A percentile compares a stretch with the other conserved stretches of the same genome.
phyloP scores from a whole-genome alignment of 768 basidiomycete species.

The Candolleomyces efflorescens region DNA sequence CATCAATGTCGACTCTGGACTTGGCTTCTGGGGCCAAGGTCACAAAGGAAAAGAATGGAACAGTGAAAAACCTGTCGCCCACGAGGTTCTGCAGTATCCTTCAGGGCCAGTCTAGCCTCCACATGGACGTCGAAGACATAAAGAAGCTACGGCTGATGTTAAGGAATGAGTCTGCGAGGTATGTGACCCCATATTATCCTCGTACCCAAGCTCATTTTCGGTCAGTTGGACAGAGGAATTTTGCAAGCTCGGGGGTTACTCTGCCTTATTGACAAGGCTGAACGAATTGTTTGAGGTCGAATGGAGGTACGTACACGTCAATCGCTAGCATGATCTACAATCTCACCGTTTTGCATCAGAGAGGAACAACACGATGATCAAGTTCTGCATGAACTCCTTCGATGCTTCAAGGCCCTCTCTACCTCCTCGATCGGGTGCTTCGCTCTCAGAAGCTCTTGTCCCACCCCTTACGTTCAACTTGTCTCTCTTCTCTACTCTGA shows the following conservation, averaged over 20 bases:
- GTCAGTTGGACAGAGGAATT: slow-evolving; percentile 89
- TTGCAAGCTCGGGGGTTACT: slow-evolving; percentile 79
- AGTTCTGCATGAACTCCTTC: slow-evolving; percentile 83
- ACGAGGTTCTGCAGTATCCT: slow-evolving; percentile 66
- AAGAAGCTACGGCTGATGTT: slow-evolving; percentile 86
- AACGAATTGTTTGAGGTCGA: slow-evolving; percentile 93
- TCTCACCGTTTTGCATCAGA: slow-evolving; percentile 33
- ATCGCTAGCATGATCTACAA: not conserved
- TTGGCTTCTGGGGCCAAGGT: slow-evolving; percentile 31
- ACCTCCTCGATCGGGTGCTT: slow-evolving; percentile 87
- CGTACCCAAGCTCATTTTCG: not conserved
- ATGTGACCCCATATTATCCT: slow-evolving; percentile 13
- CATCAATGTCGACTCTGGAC: slow-evolving; percentile 40
- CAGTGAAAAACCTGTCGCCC: slow-evolving; percentile 54
- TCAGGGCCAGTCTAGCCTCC: slow-evolving; percentile 59
- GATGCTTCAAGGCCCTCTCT: slow-evolving; percentile 91
- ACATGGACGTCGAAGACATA: slow-evolving; percentile 80
- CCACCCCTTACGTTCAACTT: slow-evolving; percentile 83
- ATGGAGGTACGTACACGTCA: slow-evolving; percentile 74
- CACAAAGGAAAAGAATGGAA: slow-evolving; percentile 48
- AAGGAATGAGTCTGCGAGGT: slow-evolving; percentile 90
- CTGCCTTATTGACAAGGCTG: slow-evolving; percentile 73
- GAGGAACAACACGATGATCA: slow-evolving; percentile 99
- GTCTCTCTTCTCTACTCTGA: slow-evolving; percentile 88
- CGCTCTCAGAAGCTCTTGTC: slow-evolving; percentile 85